A percentile compares a stretch with the other conserved stretches of the same genome.
Conservation (phyloP, 2,329 filamentous ascomycete species). For the Harringtonia lauricola region DNA sequence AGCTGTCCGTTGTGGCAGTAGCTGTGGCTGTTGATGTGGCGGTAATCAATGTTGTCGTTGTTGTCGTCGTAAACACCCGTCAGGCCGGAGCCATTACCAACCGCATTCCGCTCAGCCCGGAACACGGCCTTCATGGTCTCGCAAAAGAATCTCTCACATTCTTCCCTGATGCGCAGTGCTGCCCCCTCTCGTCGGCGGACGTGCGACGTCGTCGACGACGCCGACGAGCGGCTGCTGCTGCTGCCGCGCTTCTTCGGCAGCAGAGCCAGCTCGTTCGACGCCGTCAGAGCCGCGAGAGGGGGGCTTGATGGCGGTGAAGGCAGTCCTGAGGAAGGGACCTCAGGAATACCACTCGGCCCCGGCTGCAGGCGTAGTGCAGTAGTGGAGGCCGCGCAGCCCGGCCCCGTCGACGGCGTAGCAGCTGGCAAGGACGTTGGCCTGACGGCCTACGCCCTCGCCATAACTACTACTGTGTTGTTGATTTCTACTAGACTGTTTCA, state of each 20-base stretch:
- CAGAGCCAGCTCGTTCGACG: slow-evolving; percentile 56
- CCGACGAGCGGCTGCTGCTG: slow-evolving; percentile 30
- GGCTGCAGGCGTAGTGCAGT: slow-evolving; percentile 85
- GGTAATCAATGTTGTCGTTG: slow-evolving; percentile 12
- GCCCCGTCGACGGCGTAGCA: slow-evolving; percentile 77
- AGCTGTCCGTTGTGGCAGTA: slow-evolving; percentile 10
- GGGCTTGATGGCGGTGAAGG: slow-evolving; percentile 80
- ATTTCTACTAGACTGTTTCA: slow-evolving; percentile 59
- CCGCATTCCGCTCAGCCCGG: slow-evolving; percentile 84
- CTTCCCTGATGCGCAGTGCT: slow-evolving; percentile 92
- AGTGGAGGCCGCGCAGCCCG: slow-evolving; percentile 75
- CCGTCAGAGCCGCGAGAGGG: slow-evolving; percentile 68
- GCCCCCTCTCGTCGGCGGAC: slow-evolving; percentile 70
- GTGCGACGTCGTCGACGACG: too few relatives aligned
- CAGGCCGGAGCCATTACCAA: slow-evolving; percentile 71
- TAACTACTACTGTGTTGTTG: slow-evolving; percentile 75
- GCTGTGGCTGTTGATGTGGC: slow-evolving; percentile 11
- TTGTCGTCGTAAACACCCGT: slow-evolving; percentile 52
- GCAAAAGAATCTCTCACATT: slow-evolving; percentile 99
- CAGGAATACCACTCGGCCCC: slow-evolving; percentile 92
- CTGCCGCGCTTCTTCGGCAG: slow-evolving; percentile 38
- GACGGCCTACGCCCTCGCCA: slow-evolving; percentile 53
- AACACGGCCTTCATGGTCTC: slow-evolving; percentile 89
- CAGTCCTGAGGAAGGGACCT: slow-evolving; percentile 75
- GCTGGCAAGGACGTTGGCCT: slow-evolving; percentile 73